A percentile compares a stretch with the other conserved stretches of the same genome.
Conservation (phyloP, 208 protist genomes). For the Wallacemonas sp. region DNA sequence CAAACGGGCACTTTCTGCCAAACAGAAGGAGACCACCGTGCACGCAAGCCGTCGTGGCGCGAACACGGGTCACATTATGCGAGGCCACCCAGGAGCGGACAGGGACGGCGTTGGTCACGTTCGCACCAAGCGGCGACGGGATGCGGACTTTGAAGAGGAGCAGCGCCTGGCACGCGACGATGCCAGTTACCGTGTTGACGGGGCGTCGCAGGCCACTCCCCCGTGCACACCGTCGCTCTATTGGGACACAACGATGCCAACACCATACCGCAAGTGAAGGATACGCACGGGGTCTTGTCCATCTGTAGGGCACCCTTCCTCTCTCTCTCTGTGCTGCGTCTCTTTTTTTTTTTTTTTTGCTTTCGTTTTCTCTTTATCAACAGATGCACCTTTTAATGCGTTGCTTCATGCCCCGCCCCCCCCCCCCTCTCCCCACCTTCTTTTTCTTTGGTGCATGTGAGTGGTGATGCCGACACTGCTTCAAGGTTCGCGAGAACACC, state of each 20-base stretch:
- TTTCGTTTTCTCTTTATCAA: too few species aligned
- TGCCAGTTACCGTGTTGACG: background rate
- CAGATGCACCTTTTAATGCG: too few species aligned
- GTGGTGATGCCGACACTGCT: too few species aligned
- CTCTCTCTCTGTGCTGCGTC: too few species aligned
- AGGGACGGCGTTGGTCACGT: slow-evolving; percentile 14
- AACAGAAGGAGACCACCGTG: too few species aligned
- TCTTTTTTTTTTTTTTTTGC: background rate
- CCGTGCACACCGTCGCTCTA: slow-evolving; percentile 57
- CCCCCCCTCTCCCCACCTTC: slow-evolving; percentile 1
- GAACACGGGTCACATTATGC: background rate
- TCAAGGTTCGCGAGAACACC: too few species aligned
- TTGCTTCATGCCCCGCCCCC: background rate
- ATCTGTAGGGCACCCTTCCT: too few species aligned
- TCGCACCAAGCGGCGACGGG: slow-evolving; percentile 8
- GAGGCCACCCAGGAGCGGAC: background rate
- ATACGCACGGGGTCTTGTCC: background rate
- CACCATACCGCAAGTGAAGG: background rate
- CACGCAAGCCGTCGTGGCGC: background rate
- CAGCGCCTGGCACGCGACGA: slow-evolving; percentile 10
- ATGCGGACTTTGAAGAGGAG: slow-evolving; percentile 4
- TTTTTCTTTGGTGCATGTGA: slow-evolving; percentile 1
- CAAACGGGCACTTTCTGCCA: too few species aligned
- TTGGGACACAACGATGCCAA: slow-evolving; percentile 73
- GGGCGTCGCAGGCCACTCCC: background rate